Conservation (phyloP, 441 rosid species). For the Cnidoscolus chayamansa region DNA sequence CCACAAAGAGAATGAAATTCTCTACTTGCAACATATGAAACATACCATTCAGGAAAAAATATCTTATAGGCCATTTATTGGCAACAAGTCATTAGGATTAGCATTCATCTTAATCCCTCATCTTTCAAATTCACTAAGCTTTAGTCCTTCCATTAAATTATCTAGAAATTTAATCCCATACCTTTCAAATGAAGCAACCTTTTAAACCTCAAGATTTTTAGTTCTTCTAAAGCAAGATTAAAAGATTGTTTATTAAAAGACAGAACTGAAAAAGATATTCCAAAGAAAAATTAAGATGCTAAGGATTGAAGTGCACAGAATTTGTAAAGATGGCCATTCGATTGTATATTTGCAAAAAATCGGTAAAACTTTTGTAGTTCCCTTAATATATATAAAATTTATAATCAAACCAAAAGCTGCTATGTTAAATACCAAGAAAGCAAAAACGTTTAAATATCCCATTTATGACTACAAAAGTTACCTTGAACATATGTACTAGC, state of each 20-base stretch:
- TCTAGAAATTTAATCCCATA: not conserved
- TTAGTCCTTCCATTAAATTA: not conserved
- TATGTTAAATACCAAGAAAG: not conserved
- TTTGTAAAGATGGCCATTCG: not conserved
- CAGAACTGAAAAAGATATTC: not conserved
- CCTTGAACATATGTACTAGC: slow-evolving; percentile 96
- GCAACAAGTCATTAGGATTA: too few species aligned
- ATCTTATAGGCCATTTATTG: too few species aligned
- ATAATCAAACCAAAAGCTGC: not conserved
- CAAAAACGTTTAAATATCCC: not conserved
- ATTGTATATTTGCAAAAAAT: not conserved
- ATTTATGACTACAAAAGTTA: slow-evolving; percentile 26
- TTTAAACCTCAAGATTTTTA: not conserved
- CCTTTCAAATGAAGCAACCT: not conserved
- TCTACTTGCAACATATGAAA: too few species aligned
- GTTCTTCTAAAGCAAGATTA: not conserved
- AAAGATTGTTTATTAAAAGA: not conserved
- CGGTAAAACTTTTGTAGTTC: not conserved
- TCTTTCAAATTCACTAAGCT: not conserved
- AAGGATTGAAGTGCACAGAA: not conserved
- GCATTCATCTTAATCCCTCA: not conserved
- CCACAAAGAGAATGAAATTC: too few species aligned
- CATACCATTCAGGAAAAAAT: too few species aligned
- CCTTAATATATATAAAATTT: not conserved
- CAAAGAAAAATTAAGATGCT: not conserved